These are phyloP conservation scores for Astragalus glycyphyllos DNA, from an alignment of 306 rosid genomes.

Conservation along the genomic window DNA sequence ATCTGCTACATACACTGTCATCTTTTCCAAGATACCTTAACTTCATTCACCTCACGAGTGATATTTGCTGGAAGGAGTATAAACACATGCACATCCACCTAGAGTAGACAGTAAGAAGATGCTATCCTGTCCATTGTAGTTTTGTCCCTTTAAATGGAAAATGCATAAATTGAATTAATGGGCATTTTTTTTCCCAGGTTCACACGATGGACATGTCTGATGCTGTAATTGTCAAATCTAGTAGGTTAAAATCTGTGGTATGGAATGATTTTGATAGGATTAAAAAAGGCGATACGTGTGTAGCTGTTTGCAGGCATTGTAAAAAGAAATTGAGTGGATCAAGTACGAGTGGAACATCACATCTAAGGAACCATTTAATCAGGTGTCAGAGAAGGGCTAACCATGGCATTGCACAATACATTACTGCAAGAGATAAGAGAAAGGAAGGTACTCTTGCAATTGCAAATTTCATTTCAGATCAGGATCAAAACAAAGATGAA, in stretches of 20 bases:
- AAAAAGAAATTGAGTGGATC: slow-evolving; percentile 98
- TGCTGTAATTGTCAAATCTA: slow-evolving; percentile 83
- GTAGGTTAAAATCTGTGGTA: slow-evolving; percentile 92
- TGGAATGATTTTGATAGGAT: slow-evolving; percentile 99
- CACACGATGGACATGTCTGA: slow-evolving; percentile 90
- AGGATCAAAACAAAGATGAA: slow-evolving; percentile 79
- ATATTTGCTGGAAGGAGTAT: neutral
- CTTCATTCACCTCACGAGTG: no score
- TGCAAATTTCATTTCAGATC: slow-evolving; percentile 68
- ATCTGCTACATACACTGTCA: no score
- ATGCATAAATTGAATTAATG: slow-evolving; percentile 22
- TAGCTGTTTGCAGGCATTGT: slow-evolving; percentile 97
- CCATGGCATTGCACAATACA: slow-evolving; percentile 69
- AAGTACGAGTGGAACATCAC: slow-evolving; percentile 99
- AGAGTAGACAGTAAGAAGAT: neutral
- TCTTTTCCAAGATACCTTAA: no score
- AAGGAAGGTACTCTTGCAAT: slow-evolving; percentile 76
- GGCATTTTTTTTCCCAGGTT: slow-evolving; percentile 54
- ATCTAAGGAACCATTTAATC: slow-evolving; percentile 91
- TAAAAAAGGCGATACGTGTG: slow-evolving; percentile 86
- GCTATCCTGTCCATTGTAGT: slow-evolving; percentile 17
- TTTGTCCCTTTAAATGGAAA: neutral
- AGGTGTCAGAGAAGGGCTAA: slow-evolving; percentile 90
- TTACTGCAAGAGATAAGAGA: slow-evolving; percentile 81
- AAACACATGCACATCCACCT: neutral